These are phyloP conservation scores for Epithemia pelagica DNA, from an alignment of 108 stramenopile genomes.

Conservation along the genomic window DNA sequence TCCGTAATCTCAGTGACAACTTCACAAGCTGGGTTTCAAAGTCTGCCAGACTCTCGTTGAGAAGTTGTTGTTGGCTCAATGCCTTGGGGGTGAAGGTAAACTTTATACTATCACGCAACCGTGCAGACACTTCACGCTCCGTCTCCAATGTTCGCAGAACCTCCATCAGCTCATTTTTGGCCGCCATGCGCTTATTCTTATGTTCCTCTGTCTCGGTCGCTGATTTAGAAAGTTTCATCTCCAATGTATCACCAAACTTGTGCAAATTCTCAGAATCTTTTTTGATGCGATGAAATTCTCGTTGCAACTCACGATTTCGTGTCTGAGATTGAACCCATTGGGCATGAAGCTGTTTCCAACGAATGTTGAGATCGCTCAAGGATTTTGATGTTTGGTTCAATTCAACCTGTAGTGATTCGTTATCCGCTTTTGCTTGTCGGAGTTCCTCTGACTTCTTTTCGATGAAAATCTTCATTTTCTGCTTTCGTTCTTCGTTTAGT, in stretches of 20 bases:
- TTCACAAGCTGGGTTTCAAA: conserved; percentile 56
- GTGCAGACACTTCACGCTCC: conserved; percentile 49
- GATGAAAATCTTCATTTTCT: conserved; percentile 80
- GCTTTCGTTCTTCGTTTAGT: conserved; percentile 75
- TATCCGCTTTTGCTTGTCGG: conserved; percentile 59
- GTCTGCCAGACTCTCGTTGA: conserved; percentile 54
- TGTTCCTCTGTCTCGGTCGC: conserved; percentile 79
- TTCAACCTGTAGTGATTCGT: conserved; percentile 51
- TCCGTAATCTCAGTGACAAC: conserved; percentile 50
- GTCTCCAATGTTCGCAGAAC: conserved; percentile 67
- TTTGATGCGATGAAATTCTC: conserved; percentile 71
- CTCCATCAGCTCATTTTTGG: conserved; percentile 83
- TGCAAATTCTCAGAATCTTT: conserved; percentile 69
- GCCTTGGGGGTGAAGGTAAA: conserved; percentile 80
- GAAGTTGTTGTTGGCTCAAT: conserved; percentile 69
- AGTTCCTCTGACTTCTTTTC: conserved; percentile 81
- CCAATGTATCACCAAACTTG: conserved; percentile 61
- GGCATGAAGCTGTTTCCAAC: conserved; percentile 68
- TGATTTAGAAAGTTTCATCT: conserved; percentile 64
- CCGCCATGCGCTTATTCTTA: conserved; percentile 75
- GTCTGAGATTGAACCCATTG: conserved; percentile 58
- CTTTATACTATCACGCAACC: conserved; percentile 66
- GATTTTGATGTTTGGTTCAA: conserved; percentile 56
- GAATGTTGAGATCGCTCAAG: conserved; percentile 49
- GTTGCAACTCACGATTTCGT: conserved; percentile 67